Conservation (phyloP, 345 rosid genomes). For the Anastatica hierochuntica region DNA sequence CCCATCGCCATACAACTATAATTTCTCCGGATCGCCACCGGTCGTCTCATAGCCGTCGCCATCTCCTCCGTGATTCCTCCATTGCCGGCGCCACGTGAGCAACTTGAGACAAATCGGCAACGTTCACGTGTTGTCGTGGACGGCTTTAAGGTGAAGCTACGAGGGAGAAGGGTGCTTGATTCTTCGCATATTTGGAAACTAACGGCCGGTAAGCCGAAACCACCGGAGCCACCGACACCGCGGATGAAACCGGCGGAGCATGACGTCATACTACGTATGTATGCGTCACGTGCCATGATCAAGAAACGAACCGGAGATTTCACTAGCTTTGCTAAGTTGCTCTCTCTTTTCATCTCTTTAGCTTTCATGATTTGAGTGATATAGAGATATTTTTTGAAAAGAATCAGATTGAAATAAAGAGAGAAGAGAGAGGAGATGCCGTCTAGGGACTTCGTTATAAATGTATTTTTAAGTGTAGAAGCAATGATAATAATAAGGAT, state of each 20-base stretch:
- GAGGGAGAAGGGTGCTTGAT: conserved; percentile 29
- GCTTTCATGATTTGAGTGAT: conserved; percentile 8
- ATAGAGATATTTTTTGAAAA: too few relatives aligned
- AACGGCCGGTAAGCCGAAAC: conserved; percentile 37
- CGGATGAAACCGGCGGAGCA: conserved; percentile 36
- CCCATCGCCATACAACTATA: conserved; percentile 31
- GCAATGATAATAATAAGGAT: not conserved
- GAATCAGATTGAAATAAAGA: not conserved
- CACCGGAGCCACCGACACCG: conserved; percentile 22
- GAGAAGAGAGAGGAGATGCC: not conserved
- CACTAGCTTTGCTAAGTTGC: conserved; percentile 13
- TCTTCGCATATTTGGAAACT: conserved; percentile 23
- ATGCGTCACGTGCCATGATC: conserved; percentile 42
- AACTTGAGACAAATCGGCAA: too few relatives aligned
- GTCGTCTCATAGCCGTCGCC: conserved; percentile 9
- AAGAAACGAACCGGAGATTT: conserved; percentile 41
- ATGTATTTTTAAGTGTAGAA: not conserved
- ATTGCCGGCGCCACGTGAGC: not conserved
- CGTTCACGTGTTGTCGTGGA: conserved; percentile 5
- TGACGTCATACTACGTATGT: conserved; percentile 46
- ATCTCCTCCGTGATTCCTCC: conserved; percentile 5
- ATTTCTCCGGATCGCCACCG: conserved; percentile 16
- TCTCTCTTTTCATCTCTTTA: conserved; percentile 20
- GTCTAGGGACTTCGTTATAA: conserved; percentile 11
- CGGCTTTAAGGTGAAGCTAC: conserved; percentile 39